These are phyloP conservation scores for Rhynchosporium agropyri DNA, from an alignment of 2,329 filamentous ascomycete species.

Conservation along the genomic window DNA sequence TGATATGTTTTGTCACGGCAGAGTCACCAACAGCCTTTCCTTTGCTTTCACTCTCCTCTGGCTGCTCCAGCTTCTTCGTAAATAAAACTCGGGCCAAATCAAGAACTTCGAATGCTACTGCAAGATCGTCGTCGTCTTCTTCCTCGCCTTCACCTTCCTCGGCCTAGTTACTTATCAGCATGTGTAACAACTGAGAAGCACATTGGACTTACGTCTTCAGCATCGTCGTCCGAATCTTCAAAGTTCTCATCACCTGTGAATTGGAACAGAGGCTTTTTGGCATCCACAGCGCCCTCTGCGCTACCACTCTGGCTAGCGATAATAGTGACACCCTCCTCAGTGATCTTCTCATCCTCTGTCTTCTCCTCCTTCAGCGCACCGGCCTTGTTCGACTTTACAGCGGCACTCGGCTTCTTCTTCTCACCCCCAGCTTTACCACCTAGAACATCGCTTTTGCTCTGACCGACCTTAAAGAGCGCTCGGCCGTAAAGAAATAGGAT, in stretches of 20 bases:
- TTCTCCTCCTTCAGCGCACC: constrained; percentile 42
- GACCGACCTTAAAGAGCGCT: constrained; percentile 89
- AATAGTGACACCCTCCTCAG: constrained; percentile 51
- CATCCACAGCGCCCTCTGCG: constrained; percentile 44
- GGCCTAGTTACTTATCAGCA: constrained; percentile 47
- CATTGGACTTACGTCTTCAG: constrained; percentile 54
- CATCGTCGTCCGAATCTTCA: constrained; percentile 80
- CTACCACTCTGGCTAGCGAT: constrained; percentile 39
- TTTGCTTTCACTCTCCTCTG: constrained; percentile 49
- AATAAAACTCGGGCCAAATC: constrained; percentile 74
- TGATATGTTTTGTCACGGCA: constrained; percentile 60
- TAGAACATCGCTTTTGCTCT: constrained; percentile 91
- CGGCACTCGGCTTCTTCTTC: constrained; percentile 50
- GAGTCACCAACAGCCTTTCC: constrained; percentile 49
- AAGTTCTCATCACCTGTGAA: constrained; percentile 95
- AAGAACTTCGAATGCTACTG: constrained; percentile 81
- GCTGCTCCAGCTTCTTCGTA: constrained; percentile 56
- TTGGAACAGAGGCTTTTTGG: constrained; percentile 81
- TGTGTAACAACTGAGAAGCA: constrained; percentile 51
- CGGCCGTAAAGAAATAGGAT: constrained; percentile 93
- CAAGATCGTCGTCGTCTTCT: constrained; percentile 72
- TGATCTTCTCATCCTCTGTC: constrained; percentile 46
- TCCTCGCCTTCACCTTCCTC: constrained; percentile 51
- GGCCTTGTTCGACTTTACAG: constrained; percentile 46
- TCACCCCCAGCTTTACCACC: constrained; percentile 74